Evolutionary conservation across 768 basidiomycete species (phyloP).

Genomic region (Russula virescens): DNA sequence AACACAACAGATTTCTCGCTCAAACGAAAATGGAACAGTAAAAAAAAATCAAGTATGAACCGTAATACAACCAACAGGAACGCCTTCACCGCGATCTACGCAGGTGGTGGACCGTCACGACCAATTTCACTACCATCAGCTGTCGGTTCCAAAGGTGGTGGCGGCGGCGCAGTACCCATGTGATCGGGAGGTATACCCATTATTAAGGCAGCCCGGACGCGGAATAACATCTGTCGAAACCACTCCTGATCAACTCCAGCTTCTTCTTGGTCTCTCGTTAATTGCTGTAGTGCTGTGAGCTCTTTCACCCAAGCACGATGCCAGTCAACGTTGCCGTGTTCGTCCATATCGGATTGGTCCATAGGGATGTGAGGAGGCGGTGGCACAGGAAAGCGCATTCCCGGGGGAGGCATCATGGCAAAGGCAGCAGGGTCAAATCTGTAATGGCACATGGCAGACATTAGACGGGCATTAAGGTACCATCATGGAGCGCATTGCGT

Average conservation of each 20-base stretch:
- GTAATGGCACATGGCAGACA: conserved; percentile 17
- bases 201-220: conserved; percentile 70
- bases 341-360: conserved; percentile 66
- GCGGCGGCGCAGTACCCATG: conserved; percentile 15
- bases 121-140: conserved; percentile 19
- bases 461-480: neutral
- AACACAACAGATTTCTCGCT: neutral
- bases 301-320: conserved; percentile 76
- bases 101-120: conserved; percentile 21
- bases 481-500: conserved; percentile 37
- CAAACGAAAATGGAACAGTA: neutral
- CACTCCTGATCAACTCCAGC: conserved; percentile 75
- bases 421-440: conserved; percentile 64
- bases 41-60: neutral
- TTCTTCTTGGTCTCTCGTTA: conserved; percentile 81
- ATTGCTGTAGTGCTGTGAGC: conserved; percentile 62
- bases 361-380: conserved; percentile 58
- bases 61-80: neutral
- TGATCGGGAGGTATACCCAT: conserved; percentile 30
- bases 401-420: conserved; percentile 50
- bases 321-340: conserved; percentile 79
- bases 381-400: conserved; percentile 59
- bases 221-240: conserved; percentile 80
- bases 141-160: conserved; percentile 21
- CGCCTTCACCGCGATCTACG: conserved; percentile 3